These are phyloP conservation scores for Aquilaria yunnanensis DNA, from an alignment of 345 rosid genomes.

Conservation along the genomic window DNA sequence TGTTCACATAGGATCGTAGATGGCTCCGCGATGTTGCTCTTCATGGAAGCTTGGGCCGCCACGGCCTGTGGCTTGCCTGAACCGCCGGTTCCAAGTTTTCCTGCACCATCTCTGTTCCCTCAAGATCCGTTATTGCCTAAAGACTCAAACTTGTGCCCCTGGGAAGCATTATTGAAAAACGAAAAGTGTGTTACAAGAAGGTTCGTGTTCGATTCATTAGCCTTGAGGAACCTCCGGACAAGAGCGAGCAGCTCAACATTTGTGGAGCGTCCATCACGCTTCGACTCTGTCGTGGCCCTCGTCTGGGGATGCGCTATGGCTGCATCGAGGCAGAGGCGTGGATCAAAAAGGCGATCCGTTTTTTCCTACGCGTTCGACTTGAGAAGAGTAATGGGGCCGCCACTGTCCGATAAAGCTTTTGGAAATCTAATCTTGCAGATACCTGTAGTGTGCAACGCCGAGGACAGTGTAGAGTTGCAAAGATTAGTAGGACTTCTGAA, in stretches of 20 bases:
- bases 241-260: background rate
- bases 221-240: background rate
- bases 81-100: background rate
- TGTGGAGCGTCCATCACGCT: background rate
- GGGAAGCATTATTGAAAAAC: background rate
- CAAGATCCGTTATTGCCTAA: background rate
- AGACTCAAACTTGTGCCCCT: background rate
- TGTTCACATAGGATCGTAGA: slow-evolving; percentile 41
- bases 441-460: background rate
- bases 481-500: background rate
- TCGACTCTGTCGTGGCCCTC: background rate
- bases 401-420: background rate
- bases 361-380: background rate
- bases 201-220: background rate
- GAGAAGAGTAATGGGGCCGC: background rate
- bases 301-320: background rate
- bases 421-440: background rate
- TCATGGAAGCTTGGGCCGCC: slow-evolving; percentile 15
- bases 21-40: slow-evolving; percentile 26
- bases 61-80: slow-evolving; percentile 5
- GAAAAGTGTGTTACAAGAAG: background rate
- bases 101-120: background rate
- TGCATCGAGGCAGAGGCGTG: background rate
- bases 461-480: background rate
- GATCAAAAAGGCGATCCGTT: background rate